Conservation (phyloP, 2,329 filamentous ascomycete species). For the Cladosporium cucumerinum region DNA sequence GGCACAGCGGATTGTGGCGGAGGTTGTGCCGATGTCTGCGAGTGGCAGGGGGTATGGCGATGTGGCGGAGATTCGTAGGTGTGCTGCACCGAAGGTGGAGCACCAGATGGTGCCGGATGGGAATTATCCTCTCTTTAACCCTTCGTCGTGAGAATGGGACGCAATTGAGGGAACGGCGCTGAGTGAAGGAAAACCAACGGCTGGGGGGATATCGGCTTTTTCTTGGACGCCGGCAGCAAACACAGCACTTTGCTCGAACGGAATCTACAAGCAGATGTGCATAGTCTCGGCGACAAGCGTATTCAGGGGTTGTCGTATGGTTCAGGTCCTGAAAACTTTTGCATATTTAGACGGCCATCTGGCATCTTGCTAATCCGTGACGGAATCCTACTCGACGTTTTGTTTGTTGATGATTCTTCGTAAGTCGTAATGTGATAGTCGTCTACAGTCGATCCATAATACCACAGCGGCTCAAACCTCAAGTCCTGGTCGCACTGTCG, state of each 20-base stretch:
- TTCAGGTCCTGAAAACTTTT: no score
- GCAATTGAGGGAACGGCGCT: no score
- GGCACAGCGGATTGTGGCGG: background rate
- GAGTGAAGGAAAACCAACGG: no score
- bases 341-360: no score
- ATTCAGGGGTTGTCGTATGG: background rate
- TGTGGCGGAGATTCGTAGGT: background rate
- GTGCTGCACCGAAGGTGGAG: background rate
- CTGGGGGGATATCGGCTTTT: background rate
- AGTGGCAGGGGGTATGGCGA: background rate
- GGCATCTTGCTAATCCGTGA: no score
- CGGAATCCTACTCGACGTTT: no score
- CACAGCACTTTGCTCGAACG: background rate
- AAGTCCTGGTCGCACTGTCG: slow-evolving; percentile 25
- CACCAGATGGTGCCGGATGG: background rate
- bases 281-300: background rate
- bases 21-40: slow-evolving; percentile 2
- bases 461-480: background rate
- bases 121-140: background rate
- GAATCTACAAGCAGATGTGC: background rate
- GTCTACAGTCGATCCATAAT: background rate
- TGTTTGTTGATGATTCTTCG: background rate
- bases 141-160: background rate
- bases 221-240: background rate
- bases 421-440: background rate